phyloP scores from a whole-genome alignment of 257 asterid species.

The Solanum sitiens region DNA sequence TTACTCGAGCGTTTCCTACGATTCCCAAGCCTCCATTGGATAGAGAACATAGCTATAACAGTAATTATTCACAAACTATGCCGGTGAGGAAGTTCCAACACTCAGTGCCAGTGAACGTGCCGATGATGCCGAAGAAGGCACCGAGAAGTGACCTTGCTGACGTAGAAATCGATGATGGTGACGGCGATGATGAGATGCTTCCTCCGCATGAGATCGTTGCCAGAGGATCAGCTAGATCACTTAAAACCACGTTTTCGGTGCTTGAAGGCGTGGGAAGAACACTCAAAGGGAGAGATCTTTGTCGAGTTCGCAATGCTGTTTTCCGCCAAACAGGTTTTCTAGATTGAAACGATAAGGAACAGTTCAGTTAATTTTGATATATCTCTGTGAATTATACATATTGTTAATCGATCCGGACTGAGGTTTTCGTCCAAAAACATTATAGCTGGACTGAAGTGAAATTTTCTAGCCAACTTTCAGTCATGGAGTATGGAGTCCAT shows the following conservation, averaged over 20 bases:
- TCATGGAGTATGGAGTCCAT: background rate
- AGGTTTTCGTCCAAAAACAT: background rate
- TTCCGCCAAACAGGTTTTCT: slow-evolving; percentile 79
- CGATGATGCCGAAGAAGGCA: slow-evolving; percentile 41
- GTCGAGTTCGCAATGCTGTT: slow-evolving; percentile 83
- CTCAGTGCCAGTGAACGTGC: slow-evolving; percentile 70
- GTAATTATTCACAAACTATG: slow-evolving; percentile 39
- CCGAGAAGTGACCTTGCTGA: slow-evolving; percentile 17
- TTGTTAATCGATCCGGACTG: background rate
- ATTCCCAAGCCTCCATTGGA: slow-evolving; percentile 50
- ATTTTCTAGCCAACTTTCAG: background rate
- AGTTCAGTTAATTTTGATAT: background rate
- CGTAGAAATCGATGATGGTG: slow-evolving; percentile 23
- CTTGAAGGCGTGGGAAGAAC: slow-evolving; percentile 83
- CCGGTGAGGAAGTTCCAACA: slow-evolving; percentile 52
- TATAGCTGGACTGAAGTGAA: background rate
- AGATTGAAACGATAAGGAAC: slow-evolving; percentile 14
- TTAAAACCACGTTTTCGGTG: slow-evolving; percentile 49
- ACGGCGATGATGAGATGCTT: slow-evolving; percentile 60
- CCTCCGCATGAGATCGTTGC: slow-evolving; percentile 90
- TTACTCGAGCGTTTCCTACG: slow-evolving; percentile 34
- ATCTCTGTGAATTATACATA: background rate
- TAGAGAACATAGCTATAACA: slow-evolving; percentile 3
- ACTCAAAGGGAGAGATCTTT: slow-evolving; percentile 83
- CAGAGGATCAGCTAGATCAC: slow-evolving; percentile 29